phyloP scores from a whole-genome alignment of 2,329 filamentous ascomycete genomes.

The Cadophora sp. region DNA sequence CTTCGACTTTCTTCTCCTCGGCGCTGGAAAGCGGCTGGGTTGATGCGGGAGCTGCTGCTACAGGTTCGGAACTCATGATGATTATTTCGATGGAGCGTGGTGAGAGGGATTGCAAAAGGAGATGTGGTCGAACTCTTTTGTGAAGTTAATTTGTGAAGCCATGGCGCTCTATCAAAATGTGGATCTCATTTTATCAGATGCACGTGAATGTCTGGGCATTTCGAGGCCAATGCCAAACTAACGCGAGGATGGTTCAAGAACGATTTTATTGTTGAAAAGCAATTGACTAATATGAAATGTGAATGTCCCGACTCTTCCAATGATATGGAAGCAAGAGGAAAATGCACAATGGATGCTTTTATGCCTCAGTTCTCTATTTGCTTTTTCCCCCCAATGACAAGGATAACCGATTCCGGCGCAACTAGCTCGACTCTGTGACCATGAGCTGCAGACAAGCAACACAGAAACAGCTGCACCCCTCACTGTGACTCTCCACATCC shows the following conservation, averaged over 20 bases:
- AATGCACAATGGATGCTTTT: slow-evolving; percentile 2
- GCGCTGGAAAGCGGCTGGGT: slow-evolving; percentile 22
- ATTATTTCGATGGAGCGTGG: slow-evolving; percentile 17
- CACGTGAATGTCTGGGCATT: not conserved
- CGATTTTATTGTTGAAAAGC: not conserved
- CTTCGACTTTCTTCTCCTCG: slow-evolving; percentile 28
- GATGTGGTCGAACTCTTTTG: slow-evolving; percentile 19
- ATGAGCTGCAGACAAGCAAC: slow-evolving; percentile 19
- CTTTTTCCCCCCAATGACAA: slow-evolving; percentile 7
- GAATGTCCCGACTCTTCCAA: not conserved
- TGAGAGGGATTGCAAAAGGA: not conserved
- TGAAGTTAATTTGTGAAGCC: slow-evolving; percentile 28
- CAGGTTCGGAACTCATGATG: slow-evolving; percentile 35
- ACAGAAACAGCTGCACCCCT: slow-evolving; percentile 15
- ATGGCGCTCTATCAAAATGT: slow-evolving; percentile 19
- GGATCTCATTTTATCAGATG: slow-evolving; percentile 21
- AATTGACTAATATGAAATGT: not conserved
- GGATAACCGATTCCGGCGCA: slow-evolving; percentile 11
- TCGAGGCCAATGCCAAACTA: not conserved
- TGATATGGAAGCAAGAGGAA: not conserved
- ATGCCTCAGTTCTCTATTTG: not conserved
- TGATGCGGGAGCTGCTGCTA: slow-evolving; percentile 28
- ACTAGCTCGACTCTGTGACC: slow-evolving; percentile 16
- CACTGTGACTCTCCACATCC: slow-evolving; percentile 13
- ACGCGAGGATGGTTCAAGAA: not conserved